Evolutionary conservation across 805 yeast species (phyloP).

Genomic region (Saccharomycopsis sp.): DNA sequence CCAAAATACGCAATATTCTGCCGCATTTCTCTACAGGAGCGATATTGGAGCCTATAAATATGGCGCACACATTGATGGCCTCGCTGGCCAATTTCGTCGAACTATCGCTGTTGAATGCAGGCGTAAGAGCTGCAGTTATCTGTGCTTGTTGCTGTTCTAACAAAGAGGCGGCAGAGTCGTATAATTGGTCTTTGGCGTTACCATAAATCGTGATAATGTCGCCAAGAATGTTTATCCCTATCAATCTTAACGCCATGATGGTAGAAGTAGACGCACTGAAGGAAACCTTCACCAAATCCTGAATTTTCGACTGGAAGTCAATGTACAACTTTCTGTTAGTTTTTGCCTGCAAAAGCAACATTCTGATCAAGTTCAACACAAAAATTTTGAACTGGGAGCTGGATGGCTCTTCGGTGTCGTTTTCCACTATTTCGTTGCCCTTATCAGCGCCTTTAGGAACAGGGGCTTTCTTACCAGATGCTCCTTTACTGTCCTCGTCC

Average conservation of each 20-base stretch:
- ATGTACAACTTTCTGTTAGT: slow-evolving; percentile 34
- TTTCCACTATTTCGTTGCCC: slow-evolving; percentile 9
- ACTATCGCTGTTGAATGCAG: slow-evolving; percentile 72
- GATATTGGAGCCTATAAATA: slow-evolving; percentile 58
- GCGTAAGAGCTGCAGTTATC: slow-evolving; percentile 80
- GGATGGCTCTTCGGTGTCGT: slow-evolving; percentile 41
- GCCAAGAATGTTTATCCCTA: slow-evolving; percentile 63
- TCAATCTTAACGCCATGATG: slow-evolving; percentile 48
- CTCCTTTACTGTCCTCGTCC: slow-evolving; percentile 17
- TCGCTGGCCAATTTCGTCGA: slow-evolving; percentile 66
- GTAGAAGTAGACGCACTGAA: slow-evolving; percentile 77
- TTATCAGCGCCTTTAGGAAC: background rate
- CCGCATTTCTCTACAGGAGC: slow-evolving; percentile 42
- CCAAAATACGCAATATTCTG: slow-evolving; percentile 58
- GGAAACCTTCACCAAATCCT: slow-evolving; percentile 69
- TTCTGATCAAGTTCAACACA: slow-evolving; percentile 40
- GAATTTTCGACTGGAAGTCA: slow-evolving; percentile 39
- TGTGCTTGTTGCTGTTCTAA: slow-evolving; percentile 94
- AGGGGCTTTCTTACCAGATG: slow-evolving; percentile 21
- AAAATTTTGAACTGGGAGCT: slow-evolving; percentile 48
- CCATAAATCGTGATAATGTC: slow-evolving; percentile 56
- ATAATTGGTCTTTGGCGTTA: slow-evolving; percentile 60
- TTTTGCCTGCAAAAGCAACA: slow-evolving; percentile 35
- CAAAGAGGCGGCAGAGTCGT: slow-evolving; percentile 53
- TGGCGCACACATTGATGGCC: slow-evolving; percentile 74